Evolutionary conservation across 495 filamentous ascomycete genomes (phyloP).

Genomic region (Beverwykella pulmonaria): DNA sequence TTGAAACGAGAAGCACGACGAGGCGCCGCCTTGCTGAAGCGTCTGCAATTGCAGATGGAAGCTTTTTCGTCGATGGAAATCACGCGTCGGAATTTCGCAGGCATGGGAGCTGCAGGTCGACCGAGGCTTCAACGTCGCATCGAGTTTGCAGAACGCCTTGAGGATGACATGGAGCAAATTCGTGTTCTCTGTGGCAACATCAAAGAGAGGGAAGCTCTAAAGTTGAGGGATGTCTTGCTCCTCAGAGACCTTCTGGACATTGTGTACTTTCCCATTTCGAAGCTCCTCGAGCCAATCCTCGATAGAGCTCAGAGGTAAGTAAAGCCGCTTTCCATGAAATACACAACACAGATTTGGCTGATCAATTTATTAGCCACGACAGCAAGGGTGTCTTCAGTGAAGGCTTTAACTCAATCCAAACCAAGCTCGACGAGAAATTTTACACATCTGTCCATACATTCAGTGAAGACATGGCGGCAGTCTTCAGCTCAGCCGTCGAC

Average conservation of each 20-base stretch:
- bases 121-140: slow-evolving; percentile 77
- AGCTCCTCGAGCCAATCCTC: slow-evolving; percentile 75
- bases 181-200: slow-evolving; percentile 67
- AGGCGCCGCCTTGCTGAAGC: slow-evolving; percentile 87
- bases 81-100: slow-evolving; percentile 85
- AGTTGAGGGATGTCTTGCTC: slow-evolving; percentile 73
- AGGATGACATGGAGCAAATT: slow-evolving; percentile 74
- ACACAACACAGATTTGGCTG: neutral
- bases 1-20: slow-evolving; percentile 90
- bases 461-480: slow-evolving; percentile 67
- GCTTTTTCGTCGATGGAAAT: slow-evolving; percentile 96
- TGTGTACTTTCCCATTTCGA: slow-evolving; percentile 85
- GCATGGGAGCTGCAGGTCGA: slow-evolving; percentile 83
- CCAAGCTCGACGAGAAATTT: slow-evolving; percentile 66
- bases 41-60: slow-evolving; percentile 90
- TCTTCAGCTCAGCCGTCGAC: slow-evolving; percentile 69
- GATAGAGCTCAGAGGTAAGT: slow-evolving; percentile 69
- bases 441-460: slow-evolving; percentile 78
- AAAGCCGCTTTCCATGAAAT: neutral
- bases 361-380: slow-evolving; percentile 66
- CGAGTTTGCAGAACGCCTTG: slow-evolving; percentile 78
- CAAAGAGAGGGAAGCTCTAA: slow-evolving; percentile 70
- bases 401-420: slow-evolving; percentile 64
- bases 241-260: slow-evolving; percentile 77
- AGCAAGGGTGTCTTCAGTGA: slow-evolving; percentile 68